Conservation (phyloP, 495 filamentous ascomycete species). For the Podospora conica region DNA sequence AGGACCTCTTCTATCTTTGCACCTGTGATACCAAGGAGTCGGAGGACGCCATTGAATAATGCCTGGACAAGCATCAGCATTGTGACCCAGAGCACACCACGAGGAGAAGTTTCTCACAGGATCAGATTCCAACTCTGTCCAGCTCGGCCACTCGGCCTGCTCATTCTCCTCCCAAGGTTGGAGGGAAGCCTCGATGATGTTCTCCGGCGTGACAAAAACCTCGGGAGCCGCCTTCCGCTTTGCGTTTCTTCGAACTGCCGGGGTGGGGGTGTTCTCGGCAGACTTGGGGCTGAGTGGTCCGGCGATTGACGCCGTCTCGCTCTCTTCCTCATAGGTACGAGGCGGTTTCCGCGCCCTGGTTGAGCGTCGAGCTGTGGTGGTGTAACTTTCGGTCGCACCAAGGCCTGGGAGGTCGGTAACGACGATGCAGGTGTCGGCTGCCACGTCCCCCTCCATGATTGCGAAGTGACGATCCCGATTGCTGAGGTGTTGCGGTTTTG, state of each 20-base stretch:
- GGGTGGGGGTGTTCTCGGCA: background rate
- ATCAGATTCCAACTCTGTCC: constrained; percentile 86
- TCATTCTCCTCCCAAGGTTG: constrained; percentile 37
- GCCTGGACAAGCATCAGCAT: constrained; percentile 42
- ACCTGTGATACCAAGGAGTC: constrained; percentile 65
- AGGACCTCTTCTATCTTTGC: constrained; percentile 77
- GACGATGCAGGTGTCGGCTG: background rate
- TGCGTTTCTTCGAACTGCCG: constrained; percentile 22
- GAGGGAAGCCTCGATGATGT: constrained; percentile 33
- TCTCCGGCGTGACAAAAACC: constrained; percentile 25
- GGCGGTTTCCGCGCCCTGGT: constrained; percentile 27
- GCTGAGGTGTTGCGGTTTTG: background rate
- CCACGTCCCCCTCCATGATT: background rate
- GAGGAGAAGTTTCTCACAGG: constrained; percentile 52
- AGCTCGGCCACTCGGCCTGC: constrained; percentile 52
- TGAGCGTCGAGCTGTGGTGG: constrained; percentile 27
- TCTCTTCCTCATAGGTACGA: constrained; percentile 18
- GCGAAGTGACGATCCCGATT: background rate
- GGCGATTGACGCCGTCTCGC: constrained; percentile 5
- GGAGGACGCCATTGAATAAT: constrained; percentile 79
- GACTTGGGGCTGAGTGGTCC: background rate
- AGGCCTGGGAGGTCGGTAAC: background rate
- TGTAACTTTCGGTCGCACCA: background rate
- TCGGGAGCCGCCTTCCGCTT: constrained; percentile 35
- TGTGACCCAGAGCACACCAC: background rate